phyloP scores from a whole-genome alignment of 306 rosid species.

The Lotus japonicus region DNA sequence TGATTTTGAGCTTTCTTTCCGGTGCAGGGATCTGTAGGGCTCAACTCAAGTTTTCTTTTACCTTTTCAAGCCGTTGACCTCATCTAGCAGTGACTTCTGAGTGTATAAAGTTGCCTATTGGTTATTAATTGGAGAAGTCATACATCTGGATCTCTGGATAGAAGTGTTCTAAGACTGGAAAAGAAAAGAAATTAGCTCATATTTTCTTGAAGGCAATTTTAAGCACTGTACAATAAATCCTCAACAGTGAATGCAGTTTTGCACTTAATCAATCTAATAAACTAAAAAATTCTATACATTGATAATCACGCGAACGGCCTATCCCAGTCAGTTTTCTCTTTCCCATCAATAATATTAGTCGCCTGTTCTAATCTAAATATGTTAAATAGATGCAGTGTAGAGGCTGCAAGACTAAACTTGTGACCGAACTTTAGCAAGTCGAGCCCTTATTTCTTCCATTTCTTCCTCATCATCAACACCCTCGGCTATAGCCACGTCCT shows the following conservation, averaged over 20 bases:
- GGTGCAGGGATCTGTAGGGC: too few species aligned
- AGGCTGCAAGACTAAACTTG: constrained; percentile 21
- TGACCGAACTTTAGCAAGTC: constrained; percentile 73
- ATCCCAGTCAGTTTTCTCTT: not conserved
- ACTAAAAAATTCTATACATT: not conserved
- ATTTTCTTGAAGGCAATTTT: too few species aligned
- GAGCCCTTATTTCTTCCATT: constrained; percentile 66
- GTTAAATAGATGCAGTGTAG: constrained; percentile 1
- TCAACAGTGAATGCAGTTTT: not conserved
- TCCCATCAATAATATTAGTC: not conserved
- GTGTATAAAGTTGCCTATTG: too few species aligned
- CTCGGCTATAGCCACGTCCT: constrained; percentile 65
- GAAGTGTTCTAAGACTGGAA: too few species aligned
- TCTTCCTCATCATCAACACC: constrained; percentile 69
- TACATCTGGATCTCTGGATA: too few species aligned
- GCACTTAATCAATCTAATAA: not conserved
- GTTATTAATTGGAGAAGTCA: too few species aligned
- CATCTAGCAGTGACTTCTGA: too few species aligned
- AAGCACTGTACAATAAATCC: not conserved
- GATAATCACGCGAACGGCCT: not conserved
- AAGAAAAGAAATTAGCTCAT: too few species aligned
- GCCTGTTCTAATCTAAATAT: not conserved
- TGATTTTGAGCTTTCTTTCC: too few species aligned
- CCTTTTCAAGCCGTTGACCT: too few species aligned
- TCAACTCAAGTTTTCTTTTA: too few species aligned